Evolutionary conservation across 768 basidiomycete species (phyloP).

Genomic region (Bullera alba): DNA sequence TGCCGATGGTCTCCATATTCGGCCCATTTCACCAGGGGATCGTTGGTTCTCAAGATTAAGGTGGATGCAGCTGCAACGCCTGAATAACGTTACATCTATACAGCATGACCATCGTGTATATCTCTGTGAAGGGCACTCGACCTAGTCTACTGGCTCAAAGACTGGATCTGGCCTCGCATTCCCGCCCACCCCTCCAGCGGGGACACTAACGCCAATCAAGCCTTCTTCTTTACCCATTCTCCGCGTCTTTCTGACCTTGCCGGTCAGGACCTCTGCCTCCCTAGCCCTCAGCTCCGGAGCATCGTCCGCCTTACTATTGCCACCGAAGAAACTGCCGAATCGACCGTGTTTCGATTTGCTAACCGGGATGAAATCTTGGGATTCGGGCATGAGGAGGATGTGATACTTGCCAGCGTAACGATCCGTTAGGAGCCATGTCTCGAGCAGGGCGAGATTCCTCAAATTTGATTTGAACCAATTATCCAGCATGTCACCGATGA

Average conservation of each 20-base stretch:
- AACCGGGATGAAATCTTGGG: constrained; percentile 33
- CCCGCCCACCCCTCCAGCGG: background rate
- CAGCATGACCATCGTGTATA: too few relatives aligned
- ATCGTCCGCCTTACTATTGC: constrained; percentile 7
- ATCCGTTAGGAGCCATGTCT: constrained; percentile 34
- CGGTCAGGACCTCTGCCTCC: constrained; percentile 15
- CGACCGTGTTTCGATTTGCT: constrained; percentile 14
- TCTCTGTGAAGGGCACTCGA: too few relatives aligned
- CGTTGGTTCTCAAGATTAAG: too few relatives aligned
- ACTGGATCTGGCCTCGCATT: background rate
- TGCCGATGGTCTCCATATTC: too few relatives aligned
- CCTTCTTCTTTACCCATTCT: constrained; percentile 41
- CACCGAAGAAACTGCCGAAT: constrained; percentile 27
- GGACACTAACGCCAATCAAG: background rate
- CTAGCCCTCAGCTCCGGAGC: constrained; percentile 23
- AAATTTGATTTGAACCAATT: constrained; percentile 46
- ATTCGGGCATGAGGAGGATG: constrained; percentile 44
- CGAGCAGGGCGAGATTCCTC: constrained; percentile 33
- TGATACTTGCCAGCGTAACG: constrained; percentile 23
- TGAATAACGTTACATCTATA: too few relatives aligned
- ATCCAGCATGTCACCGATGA: constrained; percentile 45
- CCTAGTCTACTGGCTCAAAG: background rate
- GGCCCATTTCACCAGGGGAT: too few relatives aligned
- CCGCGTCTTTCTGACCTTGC: constrained; percentile 29
- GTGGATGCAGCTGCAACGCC: too few relatives aligned